Conservation (phyloP, 2,329 filamentous ascomycete species). For the Fusarium sp. region DNA sequence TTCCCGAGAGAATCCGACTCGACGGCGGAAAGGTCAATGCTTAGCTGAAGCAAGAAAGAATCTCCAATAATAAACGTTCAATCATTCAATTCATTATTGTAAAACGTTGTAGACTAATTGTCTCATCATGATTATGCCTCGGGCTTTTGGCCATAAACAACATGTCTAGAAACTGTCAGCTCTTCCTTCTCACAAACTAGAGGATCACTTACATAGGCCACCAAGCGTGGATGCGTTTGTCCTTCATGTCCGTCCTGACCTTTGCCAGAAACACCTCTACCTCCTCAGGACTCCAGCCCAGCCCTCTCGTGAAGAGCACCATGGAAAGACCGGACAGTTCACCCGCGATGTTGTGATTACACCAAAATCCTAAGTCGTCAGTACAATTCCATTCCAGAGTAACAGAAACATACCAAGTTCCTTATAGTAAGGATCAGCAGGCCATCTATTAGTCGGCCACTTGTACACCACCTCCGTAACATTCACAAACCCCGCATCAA, state of each 20-base stretch:
- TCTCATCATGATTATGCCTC: background rate
- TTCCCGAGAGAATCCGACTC: no score
- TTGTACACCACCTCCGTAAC: conserved; percentile 58
- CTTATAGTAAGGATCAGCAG: conserved; percentile 60
- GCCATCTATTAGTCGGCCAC: conserved; percentile 63
- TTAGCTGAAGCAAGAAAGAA: background rate
- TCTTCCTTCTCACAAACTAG: rapidly evolving
- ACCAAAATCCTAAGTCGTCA: conserved; percentile 49
- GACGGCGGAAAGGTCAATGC: background rate
- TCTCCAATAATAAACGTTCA: background rate
- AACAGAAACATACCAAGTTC: conserved; percentile 52
- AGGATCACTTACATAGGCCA: conserved; percentile 49
- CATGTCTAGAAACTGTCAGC: conserved; percentile 13
- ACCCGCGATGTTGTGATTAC: conserved; percentile 46
- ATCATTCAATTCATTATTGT: background rate
- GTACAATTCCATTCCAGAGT: rapidly evolving
- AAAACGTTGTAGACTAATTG: background rate
- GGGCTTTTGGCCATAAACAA: conserved; percentile 41
- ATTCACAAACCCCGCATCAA: conserved; percentile 63
- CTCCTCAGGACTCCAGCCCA: conserved; percentile 49
- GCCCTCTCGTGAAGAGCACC: conserved; percentile 49
- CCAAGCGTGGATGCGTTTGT: conserved; percentile 49
- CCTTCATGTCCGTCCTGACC: conserved; percentile 47
- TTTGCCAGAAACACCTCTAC: conserved; percentile 47
- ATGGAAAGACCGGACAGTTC: conserved; percentile 51